Evolutionary conservation across 768 basidiomycete genomes (phyloP), one percentile per base, ranked within the genome.

Genomic region (Rhodotorula toruloides): DNA sequence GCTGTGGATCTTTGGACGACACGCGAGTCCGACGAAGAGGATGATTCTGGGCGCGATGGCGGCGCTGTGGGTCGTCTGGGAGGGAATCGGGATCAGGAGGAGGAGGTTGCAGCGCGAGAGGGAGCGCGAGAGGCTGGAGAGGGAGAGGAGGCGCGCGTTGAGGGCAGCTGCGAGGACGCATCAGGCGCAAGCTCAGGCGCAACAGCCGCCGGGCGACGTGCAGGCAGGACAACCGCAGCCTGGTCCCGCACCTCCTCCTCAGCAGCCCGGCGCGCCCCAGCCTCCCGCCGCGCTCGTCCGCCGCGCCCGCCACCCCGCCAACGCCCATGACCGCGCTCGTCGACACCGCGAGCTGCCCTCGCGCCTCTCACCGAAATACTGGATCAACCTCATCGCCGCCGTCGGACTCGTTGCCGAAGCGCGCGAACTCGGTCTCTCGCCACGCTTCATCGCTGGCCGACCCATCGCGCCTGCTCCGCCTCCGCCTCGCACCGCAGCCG

Each of bases 1-100:
- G 16, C 48, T 73, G 31, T 72, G 63, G 54, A 59, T 75, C 58
- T 75, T 75, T 53, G 74, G 71, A 3, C 65, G 72, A 34, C 68
- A 72, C 56, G 74, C 73, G 4, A 53, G 44, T 4, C 29, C 42
- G 4, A 27, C 47, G 7, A 75, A 75, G 50, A 44, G 73, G 2
- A 19, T 49, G 31, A 48, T 64, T 11, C 59, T 75, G 40, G 40
- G 21, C 37, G 52, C 21, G n/a, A 54, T 68, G 50, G 74, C 74
- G 10, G 55, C 57, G 3, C 27, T 25, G 11, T 75, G 71, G 71
- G 63, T 72, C 31, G 29, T 54, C 5, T 73, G 55, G 49, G 72
- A 75, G 49, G 74, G 66, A 0, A 58, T 54, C 34, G 37, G 54
- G 12, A 62, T 73, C 19, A 22, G 43, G 19, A 36, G 67, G 19